phyloP scores from a whole-genome alignment of 176 grass and related monocot genomes.

The Musa acuminata region DNA sequence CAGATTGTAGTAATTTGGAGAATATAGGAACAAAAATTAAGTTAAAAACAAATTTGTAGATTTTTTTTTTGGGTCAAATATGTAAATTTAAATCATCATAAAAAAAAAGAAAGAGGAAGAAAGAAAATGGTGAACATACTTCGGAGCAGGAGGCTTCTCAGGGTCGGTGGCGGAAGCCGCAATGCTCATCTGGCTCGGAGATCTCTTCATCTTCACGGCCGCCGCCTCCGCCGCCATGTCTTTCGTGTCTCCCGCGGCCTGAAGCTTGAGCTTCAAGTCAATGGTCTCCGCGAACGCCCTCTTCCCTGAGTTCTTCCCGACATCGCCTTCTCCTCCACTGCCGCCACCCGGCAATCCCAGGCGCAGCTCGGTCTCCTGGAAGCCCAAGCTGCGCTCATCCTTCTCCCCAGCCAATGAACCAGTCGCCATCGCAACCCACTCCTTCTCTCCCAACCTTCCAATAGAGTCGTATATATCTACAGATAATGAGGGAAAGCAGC shows the following conservation, averaged over 20 bases:
- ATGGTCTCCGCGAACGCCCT: slow-evolving; percentile 74
- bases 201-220: slow-evolving; percentile 29
- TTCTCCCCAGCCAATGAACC: slow-evolving; percentile 8
- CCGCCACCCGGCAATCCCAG: slow-evolving; percentile 76
- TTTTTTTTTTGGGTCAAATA: neutral
- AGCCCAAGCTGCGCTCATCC: slow-evolving; percentile 31
- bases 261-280: slow-evolving; percentile 72
- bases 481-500: slow-evolving; percentile 23
- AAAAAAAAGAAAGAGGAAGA: neutral
- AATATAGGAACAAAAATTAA: neutral
- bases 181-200: slow-evolving; percentile 33
- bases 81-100: neutral
- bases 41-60: slow-evolving; percentile 10
- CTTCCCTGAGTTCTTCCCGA: slow-evolving; percentile 45
- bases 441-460: slow-evolving; percentile 8
- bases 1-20: too few species aligned
- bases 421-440: neutral
- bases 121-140: slow-evolving; percentile 29
- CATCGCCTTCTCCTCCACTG: slow-evolving; percentile 29
- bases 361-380: slow-evolving; percentile 79
- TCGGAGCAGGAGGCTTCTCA: slow-evolving; percentile 73
- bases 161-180: slow-evolving; percentile 32
- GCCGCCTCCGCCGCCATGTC: slow-evolving; percentile 29
- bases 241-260: slow-evolving; percentile 30
- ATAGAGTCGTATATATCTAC: slow-evolving; percentile 15